Conservation (phyloP, 768 basidiomycete genomes). For the Lactarius hengduanensis region DNA sequence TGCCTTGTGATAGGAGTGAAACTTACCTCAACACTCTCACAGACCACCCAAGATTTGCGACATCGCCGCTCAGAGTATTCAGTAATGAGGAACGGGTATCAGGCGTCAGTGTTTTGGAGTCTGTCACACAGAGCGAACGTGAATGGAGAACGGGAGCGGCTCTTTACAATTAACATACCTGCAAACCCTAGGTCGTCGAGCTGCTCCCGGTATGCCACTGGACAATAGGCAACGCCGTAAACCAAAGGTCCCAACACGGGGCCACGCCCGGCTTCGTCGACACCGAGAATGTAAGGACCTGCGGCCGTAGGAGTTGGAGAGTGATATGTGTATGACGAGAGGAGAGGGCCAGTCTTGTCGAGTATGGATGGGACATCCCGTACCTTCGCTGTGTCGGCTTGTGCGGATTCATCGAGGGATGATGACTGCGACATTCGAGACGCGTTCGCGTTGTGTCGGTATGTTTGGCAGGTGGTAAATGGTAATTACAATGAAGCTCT, state of each 20-base stretch:
- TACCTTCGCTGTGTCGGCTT: neutral
- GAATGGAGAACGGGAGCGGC: neutral
- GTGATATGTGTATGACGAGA: constrained; percentile 75
- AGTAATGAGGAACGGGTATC: constrained; percentile 66
- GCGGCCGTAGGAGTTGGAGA: constrained; percentile 63
- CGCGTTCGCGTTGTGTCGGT: constrained; percentile 28
- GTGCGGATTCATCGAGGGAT: constrained; percentile 4
- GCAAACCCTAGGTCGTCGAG: constrained; percentile 87
- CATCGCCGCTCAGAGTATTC: constrained; percentile 64
- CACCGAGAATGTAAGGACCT: constrained; percentile 91
- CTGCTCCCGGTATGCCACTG: constrained; percentile 66
- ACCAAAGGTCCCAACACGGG: constrained; percentile 96
- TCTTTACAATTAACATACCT: constrained; percentile 46
- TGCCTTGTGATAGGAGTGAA: neutral
- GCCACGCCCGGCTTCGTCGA: constrained; percentile 98
- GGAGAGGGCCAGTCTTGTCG: constrained; percentile 55
- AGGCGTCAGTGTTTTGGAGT: constrained; percentile 87
- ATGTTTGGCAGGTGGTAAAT: constrained; percentile 13
- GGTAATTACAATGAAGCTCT: neutral
- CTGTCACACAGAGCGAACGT: constrained; percentile 40
- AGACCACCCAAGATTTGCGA: constrained; percentile 75
- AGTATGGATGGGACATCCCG: constrained; percentile 54
- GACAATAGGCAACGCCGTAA: constrained; percentile 94
- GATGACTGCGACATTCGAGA: constrained; percentile 18
- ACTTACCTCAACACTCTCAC: constrained; percentile 52